Conservation (phyloP, 2,329 filamentous ascomycete species). For the Hortaea werneckii region DNA sequence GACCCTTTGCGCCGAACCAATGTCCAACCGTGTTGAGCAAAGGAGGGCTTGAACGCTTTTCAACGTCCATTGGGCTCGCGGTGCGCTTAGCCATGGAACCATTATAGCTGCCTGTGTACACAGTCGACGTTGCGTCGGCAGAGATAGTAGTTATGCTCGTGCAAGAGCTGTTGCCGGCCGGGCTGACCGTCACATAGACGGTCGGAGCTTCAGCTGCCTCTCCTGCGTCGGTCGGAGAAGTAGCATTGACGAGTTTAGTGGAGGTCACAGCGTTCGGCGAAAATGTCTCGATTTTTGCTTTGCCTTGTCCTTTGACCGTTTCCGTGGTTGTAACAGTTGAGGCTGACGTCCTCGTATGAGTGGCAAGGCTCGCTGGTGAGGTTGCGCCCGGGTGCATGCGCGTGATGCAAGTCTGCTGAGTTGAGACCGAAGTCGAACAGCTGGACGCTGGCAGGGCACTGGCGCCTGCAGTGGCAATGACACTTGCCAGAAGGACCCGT, state of each 20-base stretch:
- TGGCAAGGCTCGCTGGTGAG: not conserved
- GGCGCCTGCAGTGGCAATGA: not conserved
- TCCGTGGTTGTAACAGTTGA: constrained; percentile 2
- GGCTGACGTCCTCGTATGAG: not conserved
- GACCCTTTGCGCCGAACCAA: constrained; percentile 10
- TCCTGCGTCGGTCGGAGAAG: not conserved
- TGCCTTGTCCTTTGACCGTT: not conserved
- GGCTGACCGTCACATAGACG: not conserved
- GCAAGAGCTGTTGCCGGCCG: not conserved
- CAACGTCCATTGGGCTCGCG: constrained; percentile 7
- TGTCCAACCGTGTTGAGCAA: not conserved
- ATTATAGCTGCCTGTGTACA: constrained; percentile 17
- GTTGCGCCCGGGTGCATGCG: not conserved
- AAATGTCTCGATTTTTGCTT: not conserved
- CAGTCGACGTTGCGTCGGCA: constrained; percentile 10
- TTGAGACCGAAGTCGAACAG: not conserved
- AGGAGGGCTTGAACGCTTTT: constrained; percentile 5
- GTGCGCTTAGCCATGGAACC: constrained; percentile 13
- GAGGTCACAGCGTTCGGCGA: constrained; percentile 1
- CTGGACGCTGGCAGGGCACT: not conserved
- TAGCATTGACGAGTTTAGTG: not conserved
- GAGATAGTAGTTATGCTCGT: constrained; percentile 1
- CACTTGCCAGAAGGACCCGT: not conserved
- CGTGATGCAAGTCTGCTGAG: constrained; percentile 1
- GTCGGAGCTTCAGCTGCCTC: not conserved